Evolutionary conservation across 805 yeast species (phyloP).

Genomic region (Schizosaccharomyces osmophilus): DNA sequence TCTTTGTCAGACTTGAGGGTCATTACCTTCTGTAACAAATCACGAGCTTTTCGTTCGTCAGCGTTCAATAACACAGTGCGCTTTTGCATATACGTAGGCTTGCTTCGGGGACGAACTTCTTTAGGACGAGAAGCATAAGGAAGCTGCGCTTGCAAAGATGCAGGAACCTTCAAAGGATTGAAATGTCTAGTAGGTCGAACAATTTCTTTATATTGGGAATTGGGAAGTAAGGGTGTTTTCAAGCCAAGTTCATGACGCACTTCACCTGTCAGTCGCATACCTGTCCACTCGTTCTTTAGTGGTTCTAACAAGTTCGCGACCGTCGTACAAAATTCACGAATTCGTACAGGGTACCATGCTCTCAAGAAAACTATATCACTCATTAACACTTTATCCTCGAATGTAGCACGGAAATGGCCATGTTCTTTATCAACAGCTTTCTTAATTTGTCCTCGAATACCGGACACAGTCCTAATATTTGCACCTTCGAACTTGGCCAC

Average conservation of each 20-base stretch:
- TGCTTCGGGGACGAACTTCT: conserved; percentile 47
- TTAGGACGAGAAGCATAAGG: conserved; percentile 86
- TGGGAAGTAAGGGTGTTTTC: conserved; percentile 33
- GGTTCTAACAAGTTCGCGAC: conserved; percentile 66
- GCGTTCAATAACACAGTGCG: conserved; percentile 77
- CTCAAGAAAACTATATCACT: conserved; percentile 73
- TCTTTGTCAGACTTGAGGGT: conserved; percentile 74
- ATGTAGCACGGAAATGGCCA: conserved; percentile 86
- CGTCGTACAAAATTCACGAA: conserved; percentile 81
- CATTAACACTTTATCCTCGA: conserved; percentile 81
- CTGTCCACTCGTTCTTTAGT: conserved; percentile 75
- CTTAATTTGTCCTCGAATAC: conserved; percentile 92
- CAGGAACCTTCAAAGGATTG: conserved; percentile 74
- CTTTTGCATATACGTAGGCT: conserved; percentile 57
- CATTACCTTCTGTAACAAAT: conserved; percentile 63
- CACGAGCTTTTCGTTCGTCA: conserved; percentile 63
- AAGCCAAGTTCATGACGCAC: conserved; percentile 55
- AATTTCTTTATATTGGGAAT: conserved; percentile 28
- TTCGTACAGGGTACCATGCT: conserved; percentile 90
- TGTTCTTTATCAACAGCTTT: conserved; percentile 84
- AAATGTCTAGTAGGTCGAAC: conserved; percentile 69
- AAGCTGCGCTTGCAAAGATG: conserved; percentile 41
- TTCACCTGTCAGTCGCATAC: conserved; percentile 87
- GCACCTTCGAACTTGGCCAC: conserved; percentile 98
- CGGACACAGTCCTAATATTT: conserved; percentile 82